Evolutionary conservation across 495 filamentous ascomycete genomes (phyloP).

Genomic region (Neurospora discreta): DNA sequence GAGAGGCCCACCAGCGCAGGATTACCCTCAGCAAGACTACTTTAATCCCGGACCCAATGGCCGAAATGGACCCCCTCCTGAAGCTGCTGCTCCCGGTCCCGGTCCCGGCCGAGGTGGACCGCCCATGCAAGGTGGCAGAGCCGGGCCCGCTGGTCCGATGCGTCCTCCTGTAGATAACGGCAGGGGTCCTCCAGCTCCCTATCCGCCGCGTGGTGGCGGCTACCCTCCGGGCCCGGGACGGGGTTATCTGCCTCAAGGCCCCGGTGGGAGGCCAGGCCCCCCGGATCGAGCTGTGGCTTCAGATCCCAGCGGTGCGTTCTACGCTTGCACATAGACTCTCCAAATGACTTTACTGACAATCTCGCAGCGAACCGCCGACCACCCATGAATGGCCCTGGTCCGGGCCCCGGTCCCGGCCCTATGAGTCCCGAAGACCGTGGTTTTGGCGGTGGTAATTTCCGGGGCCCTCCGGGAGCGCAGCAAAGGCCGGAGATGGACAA

Average conservation of each 20-base stretch:
- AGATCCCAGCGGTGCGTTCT: slow-evolving; percentile 26
- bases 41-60: slow-evolving; percentile 31
- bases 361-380: slow-evolving; percentile 22
- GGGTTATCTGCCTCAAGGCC: slow-evolving; percentile 28
- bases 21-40: slow-evolving; percentile 43
- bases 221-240: slow-evolving; percentile 24
- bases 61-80: slow-evolving; percentile 15
- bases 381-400: slow-evolving; percentile 14
- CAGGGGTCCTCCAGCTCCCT: slow-evolving; percentile 23
- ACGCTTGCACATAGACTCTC: no score
- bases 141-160: slow-evolving; percentile 29
- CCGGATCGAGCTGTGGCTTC: slow-evolving; percentile 19
- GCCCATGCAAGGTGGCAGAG: slow-evolving; percentile 31
- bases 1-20: slow-evolving; percentile 36
- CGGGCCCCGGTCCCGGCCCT: slow-evolving; percentile 3
- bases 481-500: slow-evolving; percentile 35
- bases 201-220: slow-evolving; percentile 21
- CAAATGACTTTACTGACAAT: slow-evolving; percentile 1
- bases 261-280: slow-evolving; percentile 29
- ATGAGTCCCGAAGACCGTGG: slow-evolving; percentile 34
- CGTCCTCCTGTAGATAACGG: slow-evolving; percentile 22
- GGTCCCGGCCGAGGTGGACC: slow-evolving; percentile 26
- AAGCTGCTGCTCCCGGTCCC: slow-evolving; percentile 2
- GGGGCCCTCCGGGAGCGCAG: slow-evolving; percentile 46
- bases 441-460: slow-evolving; percentile 56